Evolutionary conservation across 192 early-diverging fungal genomes (phyloP).

Genomic region (Coemansia sp.): DNA sequence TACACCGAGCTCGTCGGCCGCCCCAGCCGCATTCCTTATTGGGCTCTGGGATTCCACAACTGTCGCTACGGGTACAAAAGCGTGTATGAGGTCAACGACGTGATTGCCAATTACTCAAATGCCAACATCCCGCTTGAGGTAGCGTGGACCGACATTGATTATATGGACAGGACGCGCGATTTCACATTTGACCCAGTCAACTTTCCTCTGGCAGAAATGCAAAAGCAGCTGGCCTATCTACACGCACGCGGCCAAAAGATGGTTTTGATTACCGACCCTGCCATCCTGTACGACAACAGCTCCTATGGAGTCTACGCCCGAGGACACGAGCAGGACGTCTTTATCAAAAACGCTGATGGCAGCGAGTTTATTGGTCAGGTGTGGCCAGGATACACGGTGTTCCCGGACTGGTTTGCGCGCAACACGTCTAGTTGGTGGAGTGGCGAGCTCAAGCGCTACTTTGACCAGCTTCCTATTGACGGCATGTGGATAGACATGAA

Average conservation of each 20-base stretch:
- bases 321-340: constrained; percentile 55
- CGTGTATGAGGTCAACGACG: constrained; percentile 56
- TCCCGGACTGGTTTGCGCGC: constrained; percentile 63
- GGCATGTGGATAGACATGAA: constrained; percentile 76
- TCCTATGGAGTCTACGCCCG: constrained; percentile 56
- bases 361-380: constrained; percentile 58
- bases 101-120: constrained; percentile 57
- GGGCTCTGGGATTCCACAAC: constrained; percentile 66
- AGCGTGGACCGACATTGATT: constrained; percentile 71
- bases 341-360: constrained; percentile 61
- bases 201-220: constrained; percentile 57
- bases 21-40: constrained; percentile 60
- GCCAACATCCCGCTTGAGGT: constrained; percentile 63
- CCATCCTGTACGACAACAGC: constrained; percentile 52
- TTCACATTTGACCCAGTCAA: constrained; percentile 61
- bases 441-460: constrained; percentile 43
- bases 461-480: constrained; percentile 49
- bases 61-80: constrained; percentile 65
- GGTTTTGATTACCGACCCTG: constrained; percentile 68
- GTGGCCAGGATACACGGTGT: constrained; percentile 67
- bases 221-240: constrained; percentile 48
- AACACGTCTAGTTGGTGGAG: constrained; percentile 56
- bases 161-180: constrained; percentile 63
- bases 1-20: constrained; percentile 68
- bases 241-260: constrained; percentile 56